Percentiles rank a stretch among this genome's conserved stretches.
phyloP scores from a whole-genome alignment of 495 filamentous ascomycete species.

The Apodospora peruviana region DNA sequence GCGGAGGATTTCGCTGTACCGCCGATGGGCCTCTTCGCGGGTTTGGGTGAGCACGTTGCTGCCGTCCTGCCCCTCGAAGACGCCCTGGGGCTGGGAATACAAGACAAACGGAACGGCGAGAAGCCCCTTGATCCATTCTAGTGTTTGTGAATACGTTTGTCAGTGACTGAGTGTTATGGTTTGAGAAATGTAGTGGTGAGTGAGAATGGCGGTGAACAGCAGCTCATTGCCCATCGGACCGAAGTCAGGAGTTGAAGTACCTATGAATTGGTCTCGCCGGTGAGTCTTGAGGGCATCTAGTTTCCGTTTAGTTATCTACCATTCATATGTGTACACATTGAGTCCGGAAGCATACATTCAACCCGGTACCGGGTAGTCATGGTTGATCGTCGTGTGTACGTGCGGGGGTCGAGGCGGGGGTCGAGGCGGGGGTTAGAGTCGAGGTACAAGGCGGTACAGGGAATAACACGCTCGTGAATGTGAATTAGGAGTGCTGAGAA shows the following conservation, averaged over 20 bases:
- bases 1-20: conserved; percentile 91
- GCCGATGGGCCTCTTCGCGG: conserved; percentile 62
- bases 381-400: not conserved
- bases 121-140: conserved; percentile 71
- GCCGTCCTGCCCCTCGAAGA: conserved; percentile 56
- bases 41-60: conserved; percentile 49
- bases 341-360: conserved; percentile 56
- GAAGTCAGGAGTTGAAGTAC: no score
- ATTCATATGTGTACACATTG: not conserved
- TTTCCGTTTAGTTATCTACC: not conserved
- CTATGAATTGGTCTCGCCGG: conserved; percentile 75
- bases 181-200: not conserved
- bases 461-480: no score
- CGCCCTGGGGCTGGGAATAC: conserved; percentile 86
- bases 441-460: not conserved
- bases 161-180: not conserved
- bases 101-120: conserved; percentile 96
- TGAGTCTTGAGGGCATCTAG: conserved; percentile 86
- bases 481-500: no score
- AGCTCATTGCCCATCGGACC: no score
- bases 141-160: not conserved
- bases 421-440: no score
- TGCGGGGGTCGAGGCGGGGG: no score
- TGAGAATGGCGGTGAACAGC: conserved; percentile 9
- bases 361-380: conserved; percentile 93